These are phyloP conservation scores for Neofusicoccum parvum DNA, from an alignment of 2,329 filamentous ascomycete genomes.

Conservation along the genomic window DNA sequence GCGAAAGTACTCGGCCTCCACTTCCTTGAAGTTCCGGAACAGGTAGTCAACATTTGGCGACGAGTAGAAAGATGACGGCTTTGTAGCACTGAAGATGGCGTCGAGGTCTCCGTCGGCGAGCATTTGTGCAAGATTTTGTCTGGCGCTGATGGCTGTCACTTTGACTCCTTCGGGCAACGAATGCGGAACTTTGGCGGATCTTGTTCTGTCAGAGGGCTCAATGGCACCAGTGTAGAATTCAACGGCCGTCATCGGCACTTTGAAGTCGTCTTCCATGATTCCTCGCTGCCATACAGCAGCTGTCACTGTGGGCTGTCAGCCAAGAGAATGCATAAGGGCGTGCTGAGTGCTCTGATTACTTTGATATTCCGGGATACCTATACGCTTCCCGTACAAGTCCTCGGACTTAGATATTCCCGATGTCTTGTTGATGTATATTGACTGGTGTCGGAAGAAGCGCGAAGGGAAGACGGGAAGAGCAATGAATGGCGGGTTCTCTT, in stretches of 20 bases:
- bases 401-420: too few relatives aligned
- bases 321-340: too few relatives aligned
- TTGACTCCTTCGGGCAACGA: constrained; percentile 23
- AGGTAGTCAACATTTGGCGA: background rate
- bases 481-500: too few relatives aligned
- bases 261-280: background rate
- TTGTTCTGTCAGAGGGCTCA: constrained; percentile 17
- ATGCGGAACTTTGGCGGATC: constrained; percentile 21
- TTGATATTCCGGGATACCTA: too few relatives aligned
- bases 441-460: too few relatives aligned
- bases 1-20: background rate
- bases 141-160: constrained; percentile 26
- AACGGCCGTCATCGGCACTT: background rate
- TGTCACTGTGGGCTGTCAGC: background rate
- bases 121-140: background rate
- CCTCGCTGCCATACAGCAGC: background rate
- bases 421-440: too few relatives aligned
- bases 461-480: too few relatives aligned
- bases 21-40: background rate
- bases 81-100: background rate
- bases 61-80: background rate
- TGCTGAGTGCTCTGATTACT: too few relatives aligned
- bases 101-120: background rate
- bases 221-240: constrained; percentile 23
- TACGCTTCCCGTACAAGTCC: too few relatives aligned